Evolutionary conservation across 768 basidiomycete species (phyloP).

Genomic region (Guyanaporus albipodus): DNA sequence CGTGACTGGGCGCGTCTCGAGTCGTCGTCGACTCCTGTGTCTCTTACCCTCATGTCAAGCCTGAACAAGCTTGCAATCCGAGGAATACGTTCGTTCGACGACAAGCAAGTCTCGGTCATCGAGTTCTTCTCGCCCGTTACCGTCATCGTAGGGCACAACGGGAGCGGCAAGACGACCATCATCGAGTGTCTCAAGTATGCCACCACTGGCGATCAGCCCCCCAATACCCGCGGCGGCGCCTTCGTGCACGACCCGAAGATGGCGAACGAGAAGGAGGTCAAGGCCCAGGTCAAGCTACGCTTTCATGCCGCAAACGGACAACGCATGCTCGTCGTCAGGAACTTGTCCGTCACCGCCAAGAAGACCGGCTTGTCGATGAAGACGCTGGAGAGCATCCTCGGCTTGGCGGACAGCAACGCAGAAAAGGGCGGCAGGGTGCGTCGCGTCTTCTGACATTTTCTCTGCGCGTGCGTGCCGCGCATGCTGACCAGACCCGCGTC

Average conservation of each 20-base stretch:
- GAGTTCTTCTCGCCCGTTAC: conserved; percentile 98
- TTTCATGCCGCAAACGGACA: conserved; percentile 88
- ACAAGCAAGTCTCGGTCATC: conserved; percentile 89
- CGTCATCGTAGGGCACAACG: conserved; percentile 98
- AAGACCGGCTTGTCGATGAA: conserved; percentile 96
- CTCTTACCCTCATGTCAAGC: conserved; percentile 73
- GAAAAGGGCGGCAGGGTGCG: conserved; percentile 75
- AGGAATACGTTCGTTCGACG: conserved; percentile 94
- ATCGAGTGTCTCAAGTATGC: conserved; percentile 99
- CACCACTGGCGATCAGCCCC: conserved; percentile 96
- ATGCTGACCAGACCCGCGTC: too few relatives aligned
- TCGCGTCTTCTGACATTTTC: too few relatives aligned
- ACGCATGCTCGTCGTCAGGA: conserved; percentile 86
- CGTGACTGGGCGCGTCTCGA: not conserved
- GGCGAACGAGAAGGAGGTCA: conserved; percentile 98
- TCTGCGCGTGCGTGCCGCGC: too few relatives aligned
- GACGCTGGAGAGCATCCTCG: conserved; percentile 89
- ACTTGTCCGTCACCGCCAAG: conserved; percentile 89
- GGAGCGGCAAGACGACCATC: conserved; percentile 97
- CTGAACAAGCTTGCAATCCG: conserved; percentile 93
- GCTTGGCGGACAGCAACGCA: conserved; percentile 59
- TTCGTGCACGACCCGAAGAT: conserved; percentile 99
- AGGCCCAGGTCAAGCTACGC: conserved; percentile 94
- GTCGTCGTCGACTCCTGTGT: too few relatives aligned
- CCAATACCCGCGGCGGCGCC: conserved; percentile 96